Conservation (phyloP, 768 basidiomycete genomes). For the Lentinula sp. region DNA sequence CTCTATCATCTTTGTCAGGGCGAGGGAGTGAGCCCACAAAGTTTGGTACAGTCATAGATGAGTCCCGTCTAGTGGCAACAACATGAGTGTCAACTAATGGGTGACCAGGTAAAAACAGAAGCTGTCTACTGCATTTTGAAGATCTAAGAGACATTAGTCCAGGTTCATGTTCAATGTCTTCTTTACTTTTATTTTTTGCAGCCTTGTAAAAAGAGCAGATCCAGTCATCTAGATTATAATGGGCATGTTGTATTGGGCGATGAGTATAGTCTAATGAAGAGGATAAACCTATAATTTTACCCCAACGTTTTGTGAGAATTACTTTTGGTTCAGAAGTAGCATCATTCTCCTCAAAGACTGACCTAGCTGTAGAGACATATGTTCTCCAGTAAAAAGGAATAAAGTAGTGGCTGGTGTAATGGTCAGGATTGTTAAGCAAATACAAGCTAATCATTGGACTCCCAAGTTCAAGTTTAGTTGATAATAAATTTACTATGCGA, state of each 20-base stretch:
- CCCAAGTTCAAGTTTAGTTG: constrained; percentile 28
- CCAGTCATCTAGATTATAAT: constrained; percentile 11
- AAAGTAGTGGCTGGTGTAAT: constrained; percentile 31
- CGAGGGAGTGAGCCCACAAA: constrained; percentile 24
- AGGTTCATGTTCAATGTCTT: neutral
- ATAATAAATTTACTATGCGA: constrained; percentile 30
- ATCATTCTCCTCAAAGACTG: constrained; percentile 10
- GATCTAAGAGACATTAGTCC: constrained; percentile 5
- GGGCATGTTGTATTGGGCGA: constrained; percentile 24
- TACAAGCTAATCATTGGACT: constrained; percentile 30
- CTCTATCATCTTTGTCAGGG: constrained; percentile 21
- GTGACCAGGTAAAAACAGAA: constrained; percentile 7
- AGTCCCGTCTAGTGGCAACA: neutral
- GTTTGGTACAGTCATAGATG: constrained; percentile 15
- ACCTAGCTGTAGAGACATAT: constrained; percentile 20
- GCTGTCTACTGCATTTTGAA: neutral
- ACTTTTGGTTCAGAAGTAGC: constrained; percentile 15
- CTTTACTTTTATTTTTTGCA: neutral
- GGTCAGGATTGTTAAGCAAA: constrained; percentile 28
- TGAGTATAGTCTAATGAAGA: neutral
- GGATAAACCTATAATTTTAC: constrained; percentile 15
- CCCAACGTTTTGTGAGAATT: constrained; percentile 11
- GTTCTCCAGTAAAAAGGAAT: constrained; percentile 24
- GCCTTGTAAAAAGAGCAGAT: neutral
- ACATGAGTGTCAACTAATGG: constrained; percentile 17